Evolutionary conservation across 306 rosid species (phyloP).

Genomic region (Biancaea sappan): DNA sequence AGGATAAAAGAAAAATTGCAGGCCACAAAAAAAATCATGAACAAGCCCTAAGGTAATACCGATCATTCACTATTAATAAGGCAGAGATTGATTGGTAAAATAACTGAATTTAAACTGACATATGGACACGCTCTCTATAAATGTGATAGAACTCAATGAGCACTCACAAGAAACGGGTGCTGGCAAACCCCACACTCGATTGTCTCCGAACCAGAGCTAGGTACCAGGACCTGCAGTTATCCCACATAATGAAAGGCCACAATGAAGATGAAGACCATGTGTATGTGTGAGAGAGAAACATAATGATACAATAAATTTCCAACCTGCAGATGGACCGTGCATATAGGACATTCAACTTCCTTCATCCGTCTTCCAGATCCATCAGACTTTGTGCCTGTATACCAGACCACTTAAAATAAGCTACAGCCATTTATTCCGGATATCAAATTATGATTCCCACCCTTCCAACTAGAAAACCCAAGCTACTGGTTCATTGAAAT

Average conservation of each 20-base stretch:
- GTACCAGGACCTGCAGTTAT: constrained; percentile 86
- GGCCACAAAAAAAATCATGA: neutral
- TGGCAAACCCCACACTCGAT: constrained; percentile 99
- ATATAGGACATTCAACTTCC: constrained; percentile 97
- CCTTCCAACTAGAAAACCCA: constrained; percentile 1
- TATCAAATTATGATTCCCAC: neutral
- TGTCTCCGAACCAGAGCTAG: constrained; percentile 96
- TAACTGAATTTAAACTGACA: constrained; percentile 28
- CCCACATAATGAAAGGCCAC: neutral
- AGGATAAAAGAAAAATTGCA: constrained; percentile 14
- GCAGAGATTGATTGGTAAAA: constrained; percentile 23
- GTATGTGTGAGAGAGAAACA: neutral
- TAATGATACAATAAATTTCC: constrained; percentile 16
- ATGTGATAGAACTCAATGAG: constrained; percentile 59
- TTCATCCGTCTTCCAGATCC: constrained; percentile 82
- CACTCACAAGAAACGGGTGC: constrained; percentile 93
- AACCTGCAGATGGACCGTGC: constrained; percentile 97
- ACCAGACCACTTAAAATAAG: constrained; percentile 27
- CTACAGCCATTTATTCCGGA: neutral
- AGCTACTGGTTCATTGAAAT: constrained; percentile 12
- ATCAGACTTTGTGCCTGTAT: constrained; percentile 75
- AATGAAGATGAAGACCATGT: neutral
- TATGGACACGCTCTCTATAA: constrained; percentile 19
- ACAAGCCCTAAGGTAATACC: constrained; percentile 36
- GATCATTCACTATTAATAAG: constrained; percentile 26